A percentile compares a stretch with the other conserved stretches of the same genome.
Conservation (phyloP, 2,329 filamentous ascomycete genomes). For the Talaromyces sp. region DNA sequence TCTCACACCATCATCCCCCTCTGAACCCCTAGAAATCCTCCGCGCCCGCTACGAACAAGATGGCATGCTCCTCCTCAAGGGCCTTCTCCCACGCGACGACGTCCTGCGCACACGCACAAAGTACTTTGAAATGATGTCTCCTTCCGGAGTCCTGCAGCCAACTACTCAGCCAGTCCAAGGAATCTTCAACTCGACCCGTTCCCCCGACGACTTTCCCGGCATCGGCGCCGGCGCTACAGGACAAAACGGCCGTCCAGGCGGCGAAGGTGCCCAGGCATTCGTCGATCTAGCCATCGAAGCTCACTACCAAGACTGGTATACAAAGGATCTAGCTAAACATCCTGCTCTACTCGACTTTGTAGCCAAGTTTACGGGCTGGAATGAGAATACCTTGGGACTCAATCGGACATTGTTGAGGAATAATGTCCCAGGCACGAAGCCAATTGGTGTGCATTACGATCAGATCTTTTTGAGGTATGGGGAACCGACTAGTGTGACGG, state of each 20-base stretch:
- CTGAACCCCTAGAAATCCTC: slow-evolving; percentile 48
- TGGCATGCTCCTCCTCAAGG: slow-evolving; percentile 57
- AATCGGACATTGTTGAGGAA: slow-evolving; percentile 54
- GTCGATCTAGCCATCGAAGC: slow-evolving; percentile 54
- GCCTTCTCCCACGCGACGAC: slow-evolving; percentile 51
- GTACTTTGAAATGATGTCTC: slow-evolving; percentile 54
- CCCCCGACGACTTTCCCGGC: slow-evolving; percentile 47
- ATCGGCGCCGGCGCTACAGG: slow-evolving; percentile 52
- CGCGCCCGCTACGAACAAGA: slow-evolving; percentile 47
- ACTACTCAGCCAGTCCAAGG: slow-evolving; percentile 52
- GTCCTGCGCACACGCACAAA: slow-evolving; percentile 51
- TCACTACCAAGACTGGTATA: slow-evolving; percentile 54
- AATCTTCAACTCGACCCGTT: slow-evolving; percentile 49
- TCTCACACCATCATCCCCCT: slow-evolving; percentile 44
- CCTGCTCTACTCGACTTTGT: slow-evolving; percentile 51
- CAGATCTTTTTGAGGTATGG: slow-evolving; percentile 57
- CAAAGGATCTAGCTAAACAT: slow-evolving; percentile 54
- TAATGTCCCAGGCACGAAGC: slow-evolving; percentile 55
- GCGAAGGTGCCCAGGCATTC: slow-evolving; percentile 43
- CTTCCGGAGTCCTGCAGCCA: slow-evolving; percentile 56
- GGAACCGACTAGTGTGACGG: slow-evolving; percentile 54
- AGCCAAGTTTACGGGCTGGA: slow-evolving; percentile 54
- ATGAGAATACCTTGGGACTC: slow-evolving; percentile 46
- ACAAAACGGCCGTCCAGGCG: slow-evolving; percentile 47
- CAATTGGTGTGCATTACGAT: slow-evolving; percentile 61